Percentiles rank a stretch among this genome's conserved stretches.
phyloP scores from a whole-genome alignment of 2,329 filamentous ascomycete genomes.

The Cladophialophora immunda region DNA sequence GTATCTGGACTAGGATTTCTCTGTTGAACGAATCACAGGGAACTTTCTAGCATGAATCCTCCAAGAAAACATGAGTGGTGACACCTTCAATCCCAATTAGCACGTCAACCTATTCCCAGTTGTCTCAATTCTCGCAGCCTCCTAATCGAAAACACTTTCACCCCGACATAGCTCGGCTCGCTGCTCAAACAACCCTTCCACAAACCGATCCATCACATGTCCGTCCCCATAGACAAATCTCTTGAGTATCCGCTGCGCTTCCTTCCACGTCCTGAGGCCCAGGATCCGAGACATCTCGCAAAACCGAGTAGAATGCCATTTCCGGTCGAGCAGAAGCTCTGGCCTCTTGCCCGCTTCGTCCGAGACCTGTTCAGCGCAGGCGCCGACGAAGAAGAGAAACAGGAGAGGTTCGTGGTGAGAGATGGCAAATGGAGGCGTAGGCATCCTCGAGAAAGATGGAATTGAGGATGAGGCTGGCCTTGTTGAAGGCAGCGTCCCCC shows the following conservation, averaged over 20 bases:
- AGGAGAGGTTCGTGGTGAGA: slow-evolving; percentile 26
- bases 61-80: too few relatives aligned
- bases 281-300: slow-evolving; percentile 20
- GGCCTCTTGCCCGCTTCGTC: slow-evolving; percentile 28
- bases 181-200: slow-evolving; percentile 27
- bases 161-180: neutral
- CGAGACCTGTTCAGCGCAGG: slow-evolving; percentile 29
- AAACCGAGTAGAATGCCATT: slow-evolving; percentile 27
- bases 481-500: neutral
- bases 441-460: neutral
- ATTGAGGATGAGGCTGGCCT: neutral
- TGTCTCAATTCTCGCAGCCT: neutral
- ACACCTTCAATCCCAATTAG: too few relatives aligned
- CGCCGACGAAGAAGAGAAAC: slow-evolving; percentile 31
- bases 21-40: too few relatives aligned
- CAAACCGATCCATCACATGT: slow-evolving; percentile 25
- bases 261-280: slow-evolving; percentile 24
- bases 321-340: slow-evolving; percentile 10
- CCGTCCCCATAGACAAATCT: slow-evolving; percentile 22
- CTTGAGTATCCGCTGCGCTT: slow-evolving; percentile 23
- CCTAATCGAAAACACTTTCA: neutral
- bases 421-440: slow-evolving; percentile 7
- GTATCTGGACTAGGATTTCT: too few relatives aligned
- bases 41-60: too few relatives aligned
- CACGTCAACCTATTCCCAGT: too few relatives aligned